Evolutionary conservation across 768 basidiomycete species (phyloP).

Genomic region (Mycena kentingensis): DNA sequence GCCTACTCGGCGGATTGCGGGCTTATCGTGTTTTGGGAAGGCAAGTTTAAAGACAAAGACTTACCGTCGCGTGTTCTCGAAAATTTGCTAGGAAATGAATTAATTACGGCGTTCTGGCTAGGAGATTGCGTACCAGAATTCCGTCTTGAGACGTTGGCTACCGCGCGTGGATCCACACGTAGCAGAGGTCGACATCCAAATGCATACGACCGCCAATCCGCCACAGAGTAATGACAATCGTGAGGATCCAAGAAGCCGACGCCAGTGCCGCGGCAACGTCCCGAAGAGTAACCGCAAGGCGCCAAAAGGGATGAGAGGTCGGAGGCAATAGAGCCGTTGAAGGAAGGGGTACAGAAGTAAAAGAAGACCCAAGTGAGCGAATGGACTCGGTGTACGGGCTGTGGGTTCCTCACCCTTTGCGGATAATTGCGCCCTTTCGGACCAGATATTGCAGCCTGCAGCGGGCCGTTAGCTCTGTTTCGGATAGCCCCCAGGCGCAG

Average conservation of each 20-base stretch:
- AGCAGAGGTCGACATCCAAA: conserved; percentile 9
- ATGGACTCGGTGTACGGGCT: neutral
- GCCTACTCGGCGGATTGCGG: neutral
- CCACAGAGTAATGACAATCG: conserved; percentile 1
- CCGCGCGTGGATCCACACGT: conserved; percentile 20
- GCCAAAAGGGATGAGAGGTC: too few species aligned
- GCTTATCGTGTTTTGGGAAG: neutral
- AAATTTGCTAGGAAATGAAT: conserved; percentile 57
- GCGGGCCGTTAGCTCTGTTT: too few species aligned
- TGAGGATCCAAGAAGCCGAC: neutral
- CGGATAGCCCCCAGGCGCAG: too few species aligned
- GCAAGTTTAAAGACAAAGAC: conserved; percentile 18
- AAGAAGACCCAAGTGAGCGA: neutral
- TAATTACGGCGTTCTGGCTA: conserved; percentile 12
- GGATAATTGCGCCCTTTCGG: conserved; percentile 81
- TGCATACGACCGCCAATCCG: neutral
- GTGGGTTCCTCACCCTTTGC: conserved; percentile 66
- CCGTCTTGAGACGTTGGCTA: conserved; percentile 80
- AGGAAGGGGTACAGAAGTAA: conserved; percentile 17
- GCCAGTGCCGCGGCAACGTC: neutral
- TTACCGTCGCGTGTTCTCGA: conserved; percentile 57
- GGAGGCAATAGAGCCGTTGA: conserved; percentile 3
- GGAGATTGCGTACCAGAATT: conserved; percentile 67
- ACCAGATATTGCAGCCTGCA: conserved; percentile 85
- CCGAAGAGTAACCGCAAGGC: neutral